phyloP scores from a whole-genome alignment of 1,139 yeast species.

The Protomyces arabidopsidicola region DNA sequence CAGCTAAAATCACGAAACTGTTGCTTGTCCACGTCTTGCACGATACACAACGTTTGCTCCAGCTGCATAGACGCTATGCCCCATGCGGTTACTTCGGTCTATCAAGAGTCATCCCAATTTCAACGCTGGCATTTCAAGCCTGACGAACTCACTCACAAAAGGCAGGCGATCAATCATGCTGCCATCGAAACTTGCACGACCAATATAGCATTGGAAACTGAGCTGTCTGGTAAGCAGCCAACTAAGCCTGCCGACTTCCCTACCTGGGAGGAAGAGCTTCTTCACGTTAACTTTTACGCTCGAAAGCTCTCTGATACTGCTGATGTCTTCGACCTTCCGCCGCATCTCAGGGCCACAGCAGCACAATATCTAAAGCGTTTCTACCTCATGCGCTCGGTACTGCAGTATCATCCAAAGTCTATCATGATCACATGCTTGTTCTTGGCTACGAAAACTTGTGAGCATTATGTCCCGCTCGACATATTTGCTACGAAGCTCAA shows the following conservation, averaged over 20 bases:
- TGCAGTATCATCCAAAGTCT: slow-evolving; percentile 83
- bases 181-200: slow-evolving; percentile 48
- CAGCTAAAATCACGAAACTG: too few species aligned
- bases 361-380: slow-evolving; percentile 76
- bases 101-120: slow-evolving; percentile 80
- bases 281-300: slow-evolving; percentile 39
- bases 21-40: too few species aligned
- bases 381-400: slow-evolving; percentile 69
- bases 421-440: slow-evolving; percentile 80
- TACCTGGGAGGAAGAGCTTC: slow-evolving; percentile 39
- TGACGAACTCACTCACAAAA: slow-evolving; percentile 49
- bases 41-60: too few species aligned
- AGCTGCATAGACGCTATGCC: background rate
- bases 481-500: slow-evolving; percentile 58
- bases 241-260: slow-evolving; percentile 38
- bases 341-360: slow-evolving; percentile 69
- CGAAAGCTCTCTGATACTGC: slow-evolving; percentile 11
- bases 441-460: slow-evolving; percentile 88
- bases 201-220: slow-evolving; percentile 37
- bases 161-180: slow-evolving; percentile 50
- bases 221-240: slow-evolving; percentile 38
- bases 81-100: slow-evolving; percentile 41
- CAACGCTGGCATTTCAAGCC: slow-evolving; percentile 75
- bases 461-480: slow-evolving; percentile 78
- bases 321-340: slow-evolving; percentile 37